Evolutionary conservation across 257 asterid genomes (phyloP), one percentile per base, ranked within the genome.

Genomic region (Nicotiana tabacum): DNA sequence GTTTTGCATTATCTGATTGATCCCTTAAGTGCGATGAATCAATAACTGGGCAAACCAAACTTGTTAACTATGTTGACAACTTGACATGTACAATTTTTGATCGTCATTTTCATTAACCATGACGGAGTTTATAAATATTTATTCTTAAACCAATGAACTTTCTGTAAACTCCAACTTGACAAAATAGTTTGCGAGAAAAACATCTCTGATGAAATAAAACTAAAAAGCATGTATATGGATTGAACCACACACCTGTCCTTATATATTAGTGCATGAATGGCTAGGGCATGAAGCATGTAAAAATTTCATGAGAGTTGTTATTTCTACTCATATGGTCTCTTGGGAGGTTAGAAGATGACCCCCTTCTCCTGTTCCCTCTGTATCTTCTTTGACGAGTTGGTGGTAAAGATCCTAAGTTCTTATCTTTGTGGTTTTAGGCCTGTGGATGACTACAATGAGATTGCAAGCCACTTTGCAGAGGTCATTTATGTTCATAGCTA

Each of bases 401-500:
- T 76, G 43, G 39, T 8, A 51, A 51, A 76, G 80, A 76, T 29
- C 80, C 27, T 83, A 72, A 83, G 80, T 61, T 32, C 72, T 12
- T 55, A 46, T 21, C 81, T 81, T 74, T 83, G 79, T 85, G 83
- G 62, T 67, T 84, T 83, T 93, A 96, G 99, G 96, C 93, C 93
- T 62, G 81, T 94, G 88, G 87, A 88, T 27, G 98, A 96, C 83
- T 89, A 89, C 85, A 90, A 94, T 83, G 98, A 94, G 93, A 89
- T 96, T 81, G 86, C 99, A 55, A 76, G 89, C 84, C 98, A 94
- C 88, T 93, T 96, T 90, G 94, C 93, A 64, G 94, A 96, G 8
- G 91, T 96, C 58, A 92, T 96, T 51, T 92, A 90, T 82, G 99
- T 90, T 78, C 97, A 93, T 88, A 88, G 89, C 90, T 87, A 89